Evolutionary conservation across 1,139 yeast species (phyloP), one percentile per base, ranked within the genome.

Genomic region (Lodderomyces metapsilosis): DNA sequence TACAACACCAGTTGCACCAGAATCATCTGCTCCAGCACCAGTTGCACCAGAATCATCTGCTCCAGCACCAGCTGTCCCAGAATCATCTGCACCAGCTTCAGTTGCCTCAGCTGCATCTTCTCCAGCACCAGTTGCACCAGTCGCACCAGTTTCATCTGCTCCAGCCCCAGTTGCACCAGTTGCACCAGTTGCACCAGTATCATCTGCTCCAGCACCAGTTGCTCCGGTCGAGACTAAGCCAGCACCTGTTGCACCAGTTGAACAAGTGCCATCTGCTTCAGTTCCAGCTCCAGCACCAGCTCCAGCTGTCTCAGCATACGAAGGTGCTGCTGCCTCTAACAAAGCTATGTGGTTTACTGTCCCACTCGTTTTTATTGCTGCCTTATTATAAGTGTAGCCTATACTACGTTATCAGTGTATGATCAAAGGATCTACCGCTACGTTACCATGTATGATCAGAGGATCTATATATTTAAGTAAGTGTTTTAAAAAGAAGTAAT

Each of bases 251-350:
- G n/a, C n/a, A n/a, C n/a, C 36, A 27, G 37, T 37, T 30, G 40
- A 25, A 13, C n/a, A n/a, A n/a, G n/a, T n/a, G n/a, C n/a, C n/a
- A n/a, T 31, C 40, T n/a, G n/a, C n/a, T n/a, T n/a, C n/a, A 11
- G 8, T 28, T 13, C 8, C 37, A 8, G 33, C 40, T 20, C 27
- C 41, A 25, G 24, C 43, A 28, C 10, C 42, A 32, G 23, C 34
- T 36, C 36, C 15, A 25, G 24, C 32, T 30, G 24, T 34, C n/a
- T 31, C 35, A 32, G 39, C 42, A 20, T 47, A 36, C 31, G 50
- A 47, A 44, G 52, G 49, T 40, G 50, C 37, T 39, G 45, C 43
- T 32, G 36, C 39, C 31, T 27, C 39, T 11, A 34, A 39, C 23
- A 38, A 37, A 24, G 32, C 38, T 16, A 34, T 43, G 24, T 48